A percentile compares a stretch with the other conserved stretches of the same genome.
Conservation (phyloP, 169 alveolate species). For the Cryptosporidium sp. region DNA sequence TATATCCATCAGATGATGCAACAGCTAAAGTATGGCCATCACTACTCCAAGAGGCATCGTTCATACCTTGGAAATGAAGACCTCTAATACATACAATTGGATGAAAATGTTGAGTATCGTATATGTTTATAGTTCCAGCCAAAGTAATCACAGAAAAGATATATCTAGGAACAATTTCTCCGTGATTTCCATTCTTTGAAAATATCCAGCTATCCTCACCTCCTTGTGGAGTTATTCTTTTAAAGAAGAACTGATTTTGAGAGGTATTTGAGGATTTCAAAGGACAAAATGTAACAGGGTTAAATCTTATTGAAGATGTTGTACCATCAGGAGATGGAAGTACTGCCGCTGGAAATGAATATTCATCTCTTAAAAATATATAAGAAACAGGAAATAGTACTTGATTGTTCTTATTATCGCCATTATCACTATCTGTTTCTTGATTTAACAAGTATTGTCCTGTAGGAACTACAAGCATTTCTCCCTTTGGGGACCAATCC, state of each 20-base stretch:
- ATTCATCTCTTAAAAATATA: conserved; percentile 52
- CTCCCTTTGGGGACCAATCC: conserved; percentile 92
- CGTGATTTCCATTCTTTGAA: conserved; percentile 80
- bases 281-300: conserved; percentile 55
- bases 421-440: not conserved
- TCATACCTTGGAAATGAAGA: conserved; percentile 92
- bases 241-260: conserved; percentile 14
- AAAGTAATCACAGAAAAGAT: conserved; percentile 88
- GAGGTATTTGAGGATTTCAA: not conserved
- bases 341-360: conserved; percentile 62
- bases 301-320: conserved; percentile 61
- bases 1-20: conserved; percentile 93
- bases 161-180: conserved; percentile 83
- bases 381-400: conserved; percentile 54
- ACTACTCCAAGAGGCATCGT: conserved; percentile 93
- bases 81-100: conserved; percentile 92
- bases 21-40: conserved; percentile 91
- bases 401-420: not conserved
- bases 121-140: conserved; percentile 88
- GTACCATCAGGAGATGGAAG: conserved; percentile 74
- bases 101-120: conserved; percentile 86
- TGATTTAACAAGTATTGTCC: conserved; percentile 78
- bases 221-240: conserved; percentile 34
- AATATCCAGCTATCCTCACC: conserved; percentile 53
- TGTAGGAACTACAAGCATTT: conserved; percentile 88